A percentile compares a stretch with the other conserved stretches of the same genome.
phyloP scores from a whole-genome alignment of 2,329 filamentous ascomycete species.

The Periconia sp. region DNA sequence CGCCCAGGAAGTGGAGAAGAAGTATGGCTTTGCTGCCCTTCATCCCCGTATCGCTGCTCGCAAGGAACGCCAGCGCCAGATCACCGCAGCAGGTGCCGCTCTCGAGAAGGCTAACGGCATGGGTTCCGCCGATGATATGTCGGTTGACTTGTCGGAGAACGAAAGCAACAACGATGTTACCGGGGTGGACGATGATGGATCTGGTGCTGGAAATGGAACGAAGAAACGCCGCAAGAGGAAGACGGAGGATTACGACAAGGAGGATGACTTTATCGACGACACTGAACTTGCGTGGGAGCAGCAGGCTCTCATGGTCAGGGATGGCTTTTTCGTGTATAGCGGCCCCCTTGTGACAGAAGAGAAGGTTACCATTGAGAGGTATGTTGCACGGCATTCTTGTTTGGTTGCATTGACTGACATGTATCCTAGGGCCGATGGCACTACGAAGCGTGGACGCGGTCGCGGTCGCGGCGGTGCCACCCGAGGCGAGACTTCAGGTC shows the following conservation, averaged over 20 bases:
- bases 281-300: constrained; percentile 95
- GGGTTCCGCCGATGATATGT: constrained; percentile 77
- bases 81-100: constrained; percentile 84
- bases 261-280: constrained; percentile 78
- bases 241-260: constrained; percentile 67
- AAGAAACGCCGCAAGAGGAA: constrained; percentile 80
- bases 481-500: constrained; percentile 43
- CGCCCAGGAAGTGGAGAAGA: constrained; percentile 87
- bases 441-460: constrained; percentile 67
- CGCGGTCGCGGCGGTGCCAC: constrained; percentile 55
- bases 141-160: constrained; percentile 68
- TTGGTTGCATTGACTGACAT: constrained; percentile 25
- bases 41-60: constrained; percentile 90
- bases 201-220: constrained; percentile 49
- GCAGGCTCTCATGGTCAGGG: constrained; percentile 87
- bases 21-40: constrained; percentile 90
- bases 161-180: constrained; percentile 90
- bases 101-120: constrained; percentile 76
- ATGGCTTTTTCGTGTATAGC: constrained; percentile 98
- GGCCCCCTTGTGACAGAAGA: constrained; percentile 88
- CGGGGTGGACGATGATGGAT: constrained; percentile 54
- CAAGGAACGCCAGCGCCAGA: constrained; percentile 81
- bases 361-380: constrained; percentile 68
- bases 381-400: constrained; percentile 26
- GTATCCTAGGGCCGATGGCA: constrained; percentile 65